Conservation (phyloP, 306 rosid genomes). For the Sindora glabra region DNA sequence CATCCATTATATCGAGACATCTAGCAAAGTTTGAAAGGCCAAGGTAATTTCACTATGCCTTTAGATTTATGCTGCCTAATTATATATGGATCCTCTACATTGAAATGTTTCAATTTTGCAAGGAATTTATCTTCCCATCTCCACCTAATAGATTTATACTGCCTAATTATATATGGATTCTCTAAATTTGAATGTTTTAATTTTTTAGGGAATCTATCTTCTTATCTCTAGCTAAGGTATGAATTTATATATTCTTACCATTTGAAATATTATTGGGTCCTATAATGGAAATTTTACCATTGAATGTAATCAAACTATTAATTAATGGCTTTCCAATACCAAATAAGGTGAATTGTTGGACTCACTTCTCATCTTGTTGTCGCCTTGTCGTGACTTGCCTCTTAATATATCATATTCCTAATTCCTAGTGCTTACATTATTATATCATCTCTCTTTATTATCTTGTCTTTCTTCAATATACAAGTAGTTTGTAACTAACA, state of each 20-base stretch:
- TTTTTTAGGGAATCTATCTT: constrained; percentile 66
- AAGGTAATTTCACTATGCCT: constrained; percentile 42
- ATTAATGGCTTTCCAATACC: not conserved
- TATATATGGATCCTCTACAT: too few relatives aligned
- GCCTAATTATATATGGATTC: constrained; percentile 13
- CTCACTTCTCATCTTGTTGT: not conserved
- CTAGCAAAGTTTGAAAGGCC: constrained; percentile 80
- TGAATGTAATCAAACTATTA: not conserved
- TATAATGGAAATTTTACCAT: not conserved
- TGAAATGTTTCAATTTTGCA: too few relatives aligned
- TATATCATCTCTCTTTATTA: too few relatives aligned
- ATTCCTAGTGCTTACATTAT: not conserved
- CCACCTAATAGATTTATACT: too few relatives aligned
- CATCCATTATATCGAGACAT: constrained; percentile 86
- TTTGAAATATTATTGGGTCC: too few relatives aligned
- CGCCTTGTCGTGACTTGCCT: constrained; percentile 23
- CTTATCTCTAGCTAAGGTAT: constrained; percentile 66
- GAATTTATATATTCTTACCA: too few relatives aligned
- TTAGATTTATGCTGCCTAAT: too few relatives aligned
- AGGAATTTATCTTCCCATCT: too few relatives aligned
- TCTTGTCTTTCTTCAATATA: constrained; percentile 18
- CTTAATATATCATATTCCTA: not conserved
- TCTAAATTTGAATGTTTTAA: constrained; percentile 30
- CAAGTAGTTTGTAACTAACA: constrained; percentile 61
- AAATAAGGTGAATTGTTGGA: constrained; percentile 1